Base-by-base conservation (phyloP, 495 filamentous ascomycete species). In the Chaetomium cochliodes region DNA sequence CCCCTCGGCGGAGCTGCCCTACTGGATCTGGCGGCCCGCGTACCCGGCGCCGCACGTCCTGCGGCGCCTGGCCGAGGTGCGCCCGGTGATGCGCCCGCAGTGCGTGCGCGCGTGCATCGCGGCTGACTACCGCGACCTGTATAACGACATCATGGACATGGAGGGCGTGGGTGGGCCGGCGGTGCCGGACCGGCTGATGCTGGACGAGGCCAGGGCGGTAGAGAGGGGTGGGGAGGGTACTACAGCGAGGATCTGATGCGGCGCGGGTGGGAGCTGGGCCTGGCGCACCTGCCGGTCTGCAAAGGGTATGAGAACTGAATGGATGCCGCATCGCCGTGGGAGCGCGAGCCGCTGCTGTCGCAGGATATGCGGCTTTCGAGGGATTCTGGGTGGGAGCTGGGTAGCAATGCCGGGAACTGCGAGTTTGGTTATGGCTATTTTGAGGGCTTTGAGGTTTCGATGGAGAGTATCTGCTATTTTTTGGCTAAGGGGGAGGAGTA, bases 11-110 rank as follows among this genome's bases (percentile, higher is more conserved):
- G 44, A 47, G 16, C 44, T 47, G 44, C 44, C 44, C 11, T 47
- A 47, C 44, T 47, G 44, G 44, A 47, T 47, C 16, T 57, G 64
- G 13, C 67, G 65, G 33, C 65, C 68, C 23, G 56, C 37, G 18
- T 18, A 41, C 53, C 20, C 49, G 20, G 22, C 20, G 6, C 5
- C 49, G 20, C 5, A 26, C 6, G 8, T 25, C 5, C 49, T 51
- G 18, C 11, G 3, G 22, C 6, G 15, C 22, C 49, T 51, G 49
- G 22, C 22, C 9, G 9, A 7, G 49, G 20, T 11, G 22, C 26
- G 49, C 5, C 49, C 49, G 0, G 20, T 7, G 18, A 25, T 51
- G 20, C 49, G 49, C 3, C 22, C 7, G 11, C 22, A 22, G 49
- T 7, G 5, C 49, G 49, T 25, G 12, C 49, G n/a, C 6, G 49